These are phyloP conservation scores for Elymus sibiricus DNA, from an alignment of 176 grass and related monocot genomes.

Conservation along the genomic window DNA sequence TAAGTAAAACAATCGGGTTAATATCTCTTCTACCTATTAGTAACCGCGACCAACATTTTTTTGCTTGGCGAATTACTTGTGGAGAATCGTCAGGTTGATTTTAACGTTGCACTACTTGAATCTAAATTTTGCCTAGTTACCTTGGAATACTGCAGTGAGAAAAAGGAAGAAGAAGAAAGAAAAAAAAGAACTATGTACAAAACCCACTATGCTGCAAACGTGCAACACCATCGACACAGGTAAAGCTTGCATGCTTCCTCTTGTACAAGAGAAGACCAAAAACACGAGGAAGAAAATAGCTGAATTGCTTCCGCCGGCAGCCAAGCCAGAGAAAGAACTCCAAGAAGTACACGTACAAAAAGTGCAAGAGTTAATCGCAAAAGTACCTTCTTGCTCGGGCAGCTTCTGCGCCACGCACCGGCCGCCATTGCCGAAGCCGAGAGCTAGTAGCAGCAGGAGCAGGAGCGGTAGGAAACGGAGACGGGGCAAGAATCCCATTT, in stretches of 20 bases:
- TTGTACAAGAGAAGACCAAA: neutral
- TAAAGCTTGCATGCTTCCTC: neutral
- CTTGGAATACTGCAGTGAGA: neutral
- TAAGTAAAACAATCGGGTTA: neutral
- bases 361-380: neutral
- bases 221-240: neutral
- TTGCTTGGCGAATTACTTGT: neutral
- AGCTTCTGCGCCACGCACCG: conserved; percentile 31
- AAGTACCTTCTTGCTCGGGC: conserved; percentile 57
- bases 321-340: no score
- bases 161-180: neutral
- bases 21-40: neutral
- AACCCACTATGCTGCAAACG: neutral
- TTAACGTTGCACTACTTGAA: neutral
- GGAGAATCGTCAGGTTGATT: neutral
- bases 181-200: neutral
- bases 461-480: conserved; percentile 1
- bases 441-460: conserved; percentile 5
- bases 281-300: neutral
- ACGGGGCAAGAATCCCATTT: neutral
- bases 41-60: neutral
- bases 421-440: conserved; percentile 33
- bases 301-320: neutral
- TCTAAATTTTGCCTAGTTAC: neutral
- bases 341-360: no score